A percentile compares a stretch with the other conserved stretches of the same genome.
Evolutionary conservation across 2,329 filamentous ascomycete species (phyloP).

Genomic region (Ophiocordyceps australis): DNA sequence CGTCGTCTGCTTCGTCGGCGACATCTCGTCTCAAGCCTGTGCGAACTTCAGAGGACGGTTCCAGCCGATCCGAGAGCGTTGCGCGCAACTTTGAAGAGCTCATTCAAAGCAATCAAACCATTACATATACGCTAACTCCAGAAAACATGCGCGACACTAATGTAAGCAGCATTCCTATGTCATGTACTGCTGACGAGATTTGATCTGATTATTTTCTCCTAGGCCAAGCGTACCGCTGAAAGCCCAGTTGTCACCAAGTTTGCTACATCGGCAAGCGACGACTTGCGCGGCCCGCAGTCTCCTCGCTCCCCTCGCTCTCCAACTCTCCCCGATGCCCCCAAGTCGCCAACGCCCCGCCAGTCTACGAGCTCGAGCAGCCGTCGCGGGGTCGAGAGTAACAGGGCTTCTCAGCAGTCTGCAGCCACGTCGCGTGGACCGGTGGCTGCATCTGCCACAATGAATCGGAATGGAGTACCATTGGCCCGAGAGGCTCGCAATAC

Average conservation of each 20-base stretch:
- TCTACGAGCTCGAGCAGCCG: constrained; percentile 3
- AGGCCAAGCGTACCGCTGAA: constrained; percentile 22
- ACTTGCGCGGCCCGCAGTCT: constrained; percentile 19
- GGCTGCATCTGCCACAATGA: constrained; percentile 7
- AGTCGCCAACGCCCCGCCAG: constrained; percentile 7
- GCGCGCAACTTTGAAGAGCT: constrained; percentile 59
- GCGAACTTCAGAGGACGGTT: constrained; percentile 39
- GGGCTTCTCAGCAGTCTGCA: too few species aligned
- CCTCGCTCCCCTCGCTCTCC: constrained; percentile 35
- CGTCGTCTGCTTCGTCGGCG: constrained; percentile 30
- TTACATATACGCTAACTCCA: constrained; percentile 68
- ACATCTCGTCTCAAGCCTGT: constrained; percentile 32
- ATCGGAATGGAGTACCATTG: constrained; percentile 7
- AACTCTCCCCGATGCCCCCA: constrained; percentile 16
- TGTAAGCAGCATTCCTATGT: too few species aligned
- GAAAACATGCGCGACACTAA: constrained; percentile 63
- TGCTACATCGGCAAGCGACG: constrained; percentile 27
- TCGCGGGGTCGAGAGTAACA: constrained; percentile 3
- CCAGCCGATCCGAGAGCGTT: constrained; percentile 34
- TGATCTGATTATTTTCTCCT: not conserved
- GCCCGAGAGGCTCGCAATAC: constrained; percentile 59
- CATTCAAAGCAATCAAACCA: constrained; percentile 66
- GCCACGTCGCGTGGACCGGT: too few species aligned
- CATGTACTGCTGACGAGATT: constrained; percentile 5
- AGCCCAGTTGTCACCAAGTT: constrained; percentile 23